Base-by-base conservation (phyloP, 192 early-diverging fungal species). In the Mortierella hygrophila region DNA sequence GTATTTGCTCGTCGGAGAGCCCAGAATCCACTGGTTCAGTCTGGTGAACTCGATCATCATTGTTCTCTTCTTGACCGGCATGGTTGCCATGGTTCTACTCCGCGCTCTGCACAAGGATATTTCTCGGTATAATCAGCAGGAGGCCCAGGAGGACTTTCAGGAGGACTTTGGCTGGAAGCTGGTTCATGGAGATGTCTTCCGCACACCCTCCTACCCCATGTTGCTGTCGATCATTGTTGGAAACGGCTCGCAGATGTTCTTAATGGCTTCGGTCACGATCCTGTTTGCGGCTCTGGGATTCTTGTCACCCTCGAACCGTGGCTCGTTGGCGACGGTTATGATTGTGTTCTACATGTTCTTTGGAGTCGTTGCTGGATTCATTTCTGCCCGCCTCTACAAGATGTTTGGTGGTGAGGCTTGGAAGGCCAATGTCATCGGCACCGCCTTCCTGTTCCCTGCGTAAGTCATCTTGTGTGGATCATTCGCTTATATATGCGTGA, bases 111-210 rank as follows among this genome's bases (percentile, higher is more conserved):
- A 95, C 88, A 95, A 95, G 80, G 98, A 99, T 88, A 97, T 96
- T 89, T 94, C 97, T 18, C 94, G 98, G 29, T 99, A 99, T 86
- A 97, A 99, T 78, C 88, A 88, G 21, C 80, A 90, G 44, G 92
- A 93, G 63, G 90, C 91, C 0, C 91, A 93, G 72, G 94, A 96
- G 77, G 94, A 95, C 80, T 88, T 95, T 41, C 94, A 95, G 77
- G 98, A 99, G 76, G 98, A 99, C 76, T 98, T 96, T 93, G 98
- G 98, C 5, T 99, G 98, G 98, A 99, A 98, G 89, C 93, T 97
- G 42, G 96, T 99, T 9, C 98, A 99, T 73, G 97, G 97, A 42
- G 98, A 99, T 88, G 96, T 99, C n/a, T 99, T 99, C 90, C 94
- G 98, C n/a, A 85, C 97, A 35, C 97, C 98, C 5, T 80, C 91